Evolutionary conservation across 345 rosid genomes (phyloP).

Genomic region (Alliaria petiolata): DNA sequence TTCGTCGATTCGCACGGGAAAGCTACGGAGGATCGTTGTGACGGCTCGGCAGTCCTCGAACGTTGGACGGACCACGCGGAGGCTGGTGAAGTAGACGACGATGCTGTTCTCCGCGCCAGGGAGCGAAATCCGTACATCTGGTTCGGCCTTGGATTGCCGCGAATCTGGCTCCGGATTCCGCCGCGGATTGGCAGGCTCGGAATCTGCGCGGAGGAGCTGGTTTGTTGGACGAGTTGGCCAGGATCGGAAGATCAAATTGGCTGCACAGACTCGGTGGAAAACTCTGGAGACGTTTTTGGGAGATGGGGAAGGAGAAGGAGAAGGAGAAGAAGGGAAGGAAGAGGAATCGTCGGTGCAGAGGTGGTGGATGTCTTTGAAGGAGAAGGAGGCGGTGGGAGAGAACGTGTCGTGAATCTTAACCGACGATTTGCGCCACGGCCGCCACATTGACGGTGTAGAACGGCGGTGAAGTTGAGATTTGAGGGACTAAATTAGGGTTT

Average conservation of each 20-base stretch:
- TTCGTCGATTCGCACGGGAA: slow-evolving; percentile 68
- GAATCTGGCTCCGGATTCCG: slow-evolving; percentile 14
- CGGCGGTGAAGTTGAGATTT: slow-evolving; percentile 1
- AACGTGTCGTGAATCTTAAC: slow-evolving; percentile 41
- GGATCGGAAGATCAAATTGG: slow-evolving; percentile 50
- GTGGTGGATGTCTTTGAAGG: slow-evolving; percentile 67
- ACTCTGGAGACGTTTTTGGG: slow-evolving; percentile 36
- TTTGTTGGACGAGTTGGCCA: slow-evolving; percentile 34
- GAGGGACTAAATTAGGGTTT: slow-evolving; percentile 20
- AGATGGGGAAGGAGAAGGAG: slow-evolving; percentile 7
- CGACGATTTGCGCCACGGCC: slow-evolving; percentile 68
- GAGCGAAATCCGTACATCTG: slow-evolving; percentile 31
- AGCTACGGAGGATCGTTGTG: slow-evolving; percentile 59
- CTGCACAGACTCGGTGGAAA: slow-evolving; percentile 55
- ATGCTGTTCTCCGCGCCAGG: slow-evolving; percentile 58
- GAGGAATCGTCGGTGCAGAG: slow-evolving; percentile 50
- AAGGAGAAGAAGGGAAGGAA: slow-evolving; percentile 16
- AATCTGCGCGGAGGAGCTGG: slow-evolving; percentile 11
- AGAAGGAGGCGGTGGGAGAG: slow-evolving; percentile 42
- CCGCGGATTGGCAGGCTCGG: background rate
- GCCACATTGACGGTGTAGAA: slow-evolving; percentile 74
- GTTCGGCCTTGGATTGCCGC: slow-evolving; percentile 7
- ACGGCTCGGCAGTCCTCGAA: slow-evolving; percentile 71
- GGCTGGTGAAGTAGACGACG: slow-evolving; percentile 79
- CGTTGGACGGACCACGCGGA: slow-evolving; percentile 75